Evolutionary conservation across 75 land plant genomes (phyloP), one percentile per base, ranked within the genome.

Genomic region (Pseudotsuga menziesii): DNA sequence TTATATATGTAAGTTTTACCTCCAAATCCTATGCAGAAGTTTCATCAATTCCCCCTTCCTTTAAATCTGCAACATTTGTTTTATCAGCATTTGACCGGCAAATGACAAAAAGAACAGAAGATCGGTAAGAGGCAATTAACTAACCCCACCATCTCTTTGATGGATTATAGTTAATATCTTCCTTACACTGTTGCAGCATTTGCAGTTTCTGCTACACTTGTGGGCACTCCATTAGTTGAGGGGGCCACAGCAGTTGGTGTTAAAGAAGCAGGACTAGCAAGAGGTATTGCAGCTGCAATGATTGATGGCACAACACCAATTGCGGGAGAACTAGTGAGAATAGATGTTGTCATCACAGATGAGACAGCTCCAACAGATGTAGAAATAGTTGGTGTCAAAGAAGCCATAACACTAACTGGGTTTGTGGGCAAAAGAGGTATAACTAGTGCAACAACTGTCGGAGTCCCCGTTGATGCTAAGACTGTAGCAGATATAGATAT

Each of bases 11-110:
- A 35, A 39, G 13, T 39, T 27, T 25, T 81, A 91, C 94, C 92
- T 92, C 94, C 73, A 90, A 76, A 60, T 93, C 96, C 76, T 89
- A 85, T 32, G 81, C 61, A 76, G 90, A 86, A 64, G 88, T 76
- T 81, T 82, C 90, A 79, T 86, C 88, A 41, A 36, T 25, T 22
- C 36, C 76, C 60, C 83, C 85, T 73, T 81, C 71, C 77, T 78
- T 72, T 20, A 22, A 39, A 26, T 74, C 75, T 48, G 12, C n/a
- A 35, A 77, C 74, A 78, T 57, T 58, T 41, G 60, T 25, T 64
- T 32, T 72, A 73, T 83, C 82, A 19, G 39, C 71, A 75, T 29
- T 70, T 61, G 73, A 39, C 73, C 26, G 26, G 16, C 32, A 29
- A 39, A 76, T 52, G 52, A 12, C 69, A 70, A 59, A 75, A 56